phyloP scores from a whole-genome alignment of 768 basidiomycete genomes.

The Kwoniella bestiolae region DNA sequence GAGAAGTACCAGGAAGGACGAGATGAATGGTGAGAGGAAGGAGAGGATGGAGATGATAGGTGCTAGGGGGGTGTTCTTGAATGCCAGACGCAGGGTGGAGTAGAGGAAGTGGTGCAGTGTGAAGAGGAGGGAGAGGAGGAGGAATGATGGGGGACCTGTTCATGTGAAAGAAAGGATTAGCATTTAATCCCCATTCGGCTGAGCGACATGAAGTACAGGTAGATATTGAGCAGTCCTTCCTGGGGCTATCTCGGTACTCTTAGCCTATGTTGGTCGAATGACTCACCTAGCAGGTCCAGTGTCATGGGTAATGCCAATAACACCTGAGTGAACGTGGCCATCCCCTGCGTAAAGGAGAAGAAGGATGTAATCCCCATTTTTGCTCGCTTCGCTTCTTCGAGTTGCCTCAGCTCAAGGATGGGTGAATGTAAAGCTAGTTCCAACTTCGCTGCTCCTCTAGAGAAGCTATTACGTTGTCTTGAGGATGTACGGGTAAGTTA shows the following conservation, averaged over 20 bases:
- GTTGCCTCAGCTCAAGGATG: background rate
- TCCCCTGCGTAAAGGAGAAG: slow-evolving; percentile 34
- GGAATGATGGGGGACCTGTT: slow-evolving; percentile 56
- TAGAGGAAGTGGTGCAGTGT: slow-evolving; percentile 54
- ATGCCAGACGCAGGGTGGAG: slow-evolving; percentile 54
- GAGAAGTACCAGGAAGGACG: slow-evolving; percentile 41
- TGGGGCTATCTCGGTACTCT: no score
- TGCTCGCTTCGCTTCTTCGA: background rate
- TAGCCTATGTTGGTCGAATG: background rate
- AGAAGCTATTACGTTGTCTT: no score
- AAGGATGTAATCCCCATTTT: slow-evolving; percentile 35
- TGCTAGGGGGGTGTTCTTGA: slow-evolving; percentile 54
- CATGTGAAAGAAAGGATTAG: no score
- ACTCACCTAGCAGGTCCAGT: slow-evolving; percentile 53
- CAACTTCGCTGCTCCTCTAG: no score
- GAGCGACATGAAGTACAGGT: no score
- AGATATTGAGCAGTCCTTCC: no score
- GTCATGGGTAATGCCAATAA: slow-evolving; percentile 55
- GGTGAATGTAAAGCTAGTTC: background rate
- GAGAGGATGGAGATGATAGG: slow-evolving; percentile 48
- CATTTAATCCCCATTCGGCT: background rate
- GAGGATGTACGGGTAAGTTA: no score
- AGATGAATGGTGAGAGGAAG: slow-evolving; percentile 51
- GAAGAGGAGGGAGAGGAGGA: slow-evolving; percentile 57
- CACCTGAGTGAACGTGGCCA: slow-evolving; percentile 53